Conservation (phyloP, 2,329 filamentous ascomycete species). For the Xylaria sp. region DNA sequence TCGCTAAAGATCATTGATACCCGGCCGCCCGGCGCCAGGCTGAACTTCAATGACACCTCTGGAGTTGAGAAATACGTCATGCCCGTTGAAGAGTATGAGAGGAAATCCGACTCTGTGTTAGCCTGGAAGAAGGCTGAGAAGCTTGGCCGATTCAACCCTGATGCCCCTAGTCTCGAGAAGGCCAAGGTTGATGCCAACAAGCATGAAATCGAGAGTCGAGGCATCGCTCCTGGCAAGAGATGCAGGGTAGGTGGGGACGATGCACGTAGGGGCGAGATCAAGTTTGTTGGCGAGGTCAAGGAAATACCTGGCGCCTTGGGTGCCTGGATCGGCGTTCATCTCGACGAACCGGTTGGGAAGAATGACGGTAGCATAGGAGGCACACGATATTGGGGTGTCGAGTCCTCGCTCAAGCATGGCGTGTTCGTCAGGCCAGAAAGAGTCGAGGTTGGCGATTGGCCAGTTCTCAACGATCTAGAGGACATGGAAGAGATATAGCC, state of each 20-base stretch:
- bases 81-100: constrained; percentile 86
- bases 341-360: constrained; percentile 84
- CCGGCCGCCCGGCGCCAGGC: constrained; percentile 78
- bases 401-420: constrained; percentile 74
- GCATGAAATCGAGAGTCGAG: constrained; percentile 75
- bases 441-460: constrained; percentile 80
- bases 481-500: constrained; percentile 78
- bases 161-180: constrained; percentile 78
- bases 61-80: constrained; percentile 90
- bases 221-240: constrained; percentile 71
- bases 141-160: constrained; percentile 94
- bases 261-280: constrained; percentile 73
- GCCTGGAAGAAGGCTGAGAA: constrained; percentile 97
- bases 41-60: constrained; percentile 84
- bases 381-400: constrained; percentile 75
- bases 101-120: constrained; percentile 86
- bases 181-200: constrained; percentile 75
- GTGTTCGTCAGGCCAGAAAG: constrained; percentile 83
- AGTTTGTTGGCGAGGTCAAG: constrained; percentile 77
- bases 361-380: constrained; percentile 80
- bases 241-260: constrained; percentile 76
- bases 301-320: constrained; percentile 75
- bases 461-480: constrained; percentile 76
- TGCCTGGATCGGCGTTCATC: constrained; percentile 77
- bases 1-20: constrained; percentile 77